These are phyloP conservation scores for Phytophthora europaea DNA, from an alignment of 352 stramenopile genomes.

Conservation along the genomic window DNA sequence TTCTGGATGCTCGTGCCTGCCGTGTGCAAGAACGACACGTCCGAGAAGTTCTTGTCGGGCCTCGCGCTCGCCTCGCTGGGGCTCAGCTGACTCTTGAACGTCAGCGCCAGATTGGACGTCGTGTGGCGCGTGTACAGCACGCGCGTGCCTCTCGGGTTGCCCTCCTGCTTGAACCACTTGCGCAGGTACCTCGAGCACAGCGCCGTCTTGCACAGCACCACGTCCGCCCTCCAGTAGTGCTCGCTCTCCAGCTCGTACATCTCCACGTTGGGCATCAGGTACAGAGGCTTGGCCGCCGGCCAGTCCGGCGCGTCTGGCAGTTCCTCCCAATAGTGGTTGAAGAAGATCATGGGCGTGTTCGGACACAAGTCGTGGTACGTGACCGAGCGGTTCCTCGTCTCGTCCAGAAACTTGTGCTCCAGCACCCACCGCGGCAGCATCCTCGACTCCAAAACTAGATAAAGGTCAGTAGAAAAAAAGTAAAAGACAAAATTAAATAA, in stretches of 20 bases:
- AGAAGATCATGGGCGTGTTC: slow-evolving; percentile 57
- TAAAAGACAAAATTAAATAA: slow-evolving; percentile 7
- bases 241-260: slow-evolving; percentile 66
- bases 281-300: slow-evolving; percentile 53
- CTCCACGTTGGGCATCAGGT: slow-evolving; percentile 69
- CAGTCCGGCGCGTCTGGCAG: slow-evolving; percentile 39
- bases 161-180: slow-evolving; percentile 69
- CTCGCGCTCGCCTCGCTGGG: slow-evolving; percentile 14
- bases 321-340: slow-evolving; percentile 71
- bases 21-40: slow-evolving; percentile 55
- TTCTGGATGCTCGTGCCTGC: slow-evolving; percentile 60
- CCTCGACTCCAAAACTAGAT: slow-evolving; percentile 49
- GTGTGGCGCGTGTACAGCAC: slow-evolving; percentile 78
- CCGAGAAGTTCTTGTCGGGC: slow-evolving; percentile 49
- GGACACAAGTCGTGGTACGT: slow-evolving; percentile 69
- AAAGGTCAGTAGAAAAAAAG: not conserved
- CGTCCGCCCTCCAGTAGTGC: slow-evolving; percentile 56
- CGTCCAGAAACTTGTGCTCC: slow-evolving; percentile 38
- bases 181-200: slow-evolving; percentile 49
- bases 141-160: slow-evolving; percentile 54
- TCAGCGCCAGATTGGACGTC: slow-evolving; percentile 53
- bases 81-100: slow-evolving; percentile 31
- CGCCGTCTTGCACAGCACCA: slow-evolving; percentile 63
- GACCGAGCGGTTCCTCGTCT: slow-evolving; percentile 26
- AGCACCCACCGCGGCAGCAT: slow-evolving; percentile 59